Conservation (phyloP, 2,329 filamentous ascomycete genomes). For the Aquanectria penicillioides region DNA sequence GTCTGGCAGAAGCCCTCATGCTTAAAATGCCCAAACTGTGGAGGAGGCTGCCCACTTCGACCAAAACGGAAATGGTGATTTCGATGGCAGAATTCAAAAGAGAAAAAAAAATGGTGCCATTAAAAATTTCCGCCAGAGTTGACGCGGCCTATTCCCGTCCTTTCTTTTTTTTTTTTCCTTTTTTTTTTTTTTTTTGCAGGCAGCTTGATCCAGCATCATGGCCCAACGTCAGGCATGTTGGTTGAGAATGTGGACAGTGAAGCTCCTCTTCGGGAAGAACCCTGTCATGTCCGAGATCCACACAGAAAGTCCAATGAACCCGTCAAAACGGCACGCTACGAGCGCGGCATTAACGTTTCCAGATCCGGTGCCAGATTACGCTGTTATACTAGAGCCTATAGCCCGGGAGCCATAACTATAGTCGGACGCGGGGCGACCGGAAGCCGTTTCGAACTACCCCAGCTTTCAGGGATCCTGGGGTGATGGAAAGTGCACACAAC, state of each 20-base stretch:
- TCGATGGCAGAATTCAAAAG: too few relatives aligned
- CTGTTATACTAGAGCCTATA: conserved; percentile 13
- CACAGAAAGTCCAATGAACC: not conserved
- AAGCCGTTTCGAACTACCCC: conserved; percentile 12
- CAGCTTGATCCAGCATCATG: too few relatives aligned
- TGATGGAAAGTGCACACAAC: conserved; percentile 2
- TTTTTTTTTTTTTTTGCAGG: too few relatives aligned
- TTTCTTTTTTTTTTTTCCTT: too few relatives aligned
- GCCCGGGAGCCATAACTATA: not conserved
- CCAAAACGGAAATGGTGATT: conserved; percentile 46
- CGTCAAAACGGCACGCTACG: conserved; percentile 6
- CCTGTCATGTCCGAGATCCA: not conserved
- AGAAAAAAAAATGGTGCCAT: too few relatives aligned
- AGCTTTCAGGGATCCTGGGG: conserved; percentile 2
- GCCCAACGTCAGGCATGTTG: too few relatives aligned
- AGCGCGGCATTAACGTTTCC: conserved; percentile 7
- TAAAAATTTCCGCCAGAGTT: too few relatives aligned
- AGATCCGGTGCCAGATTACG: conserved; percentile 20
- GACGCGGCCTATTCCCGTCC: too few relatives aligned
- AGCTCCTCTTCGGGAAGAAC: not conserved
- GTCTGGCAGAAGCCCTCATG: conserved; percentile 50
- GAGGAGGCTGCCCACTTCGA: conserved; percentile 48
- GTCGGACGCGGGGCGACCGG: conserved; percentile 10
- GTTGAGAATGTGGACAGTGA: conserved; percentile 1
- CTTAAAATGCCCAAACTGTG: conserved; percentile 49